Conservation (phyloP, 1,284 basidiomycete genomes). For the Tilletia caries region DNA sequence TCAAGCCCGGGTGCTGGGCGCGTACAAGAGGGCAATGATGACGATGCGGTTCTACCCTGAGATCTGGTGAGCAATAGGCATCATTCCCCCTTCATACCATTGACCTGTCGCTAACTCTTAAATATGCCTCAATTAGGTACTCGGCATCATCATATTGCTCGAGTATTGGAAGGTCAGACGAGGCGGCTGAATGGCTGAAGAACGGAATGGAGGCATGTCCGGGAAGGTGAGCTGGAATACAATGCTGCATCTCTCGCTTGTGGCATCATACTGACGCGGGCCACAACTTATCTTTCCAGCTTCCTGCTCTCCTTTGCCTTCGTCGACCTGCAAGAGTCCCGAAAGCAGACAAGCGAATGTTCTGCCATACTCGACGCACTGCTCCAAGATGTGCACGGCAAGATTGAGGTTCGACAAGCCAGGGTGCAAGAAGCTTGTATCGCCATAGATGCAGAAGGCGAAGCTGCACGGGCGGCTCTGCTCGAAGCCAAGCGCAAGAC, state of each 20-base stretch:
- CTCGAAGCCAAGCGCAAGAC: conserved; percentile 33
- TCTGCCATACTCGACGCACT: conserved; percentile 63
- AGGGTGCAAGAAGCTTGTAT: conserved; percentile 59
- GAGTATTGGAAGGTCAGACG: conserved; percentile 72
- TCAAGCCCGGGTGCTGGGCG: conserved; percentile 70
- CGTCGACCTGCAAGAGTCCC: conserved; percentile 74
- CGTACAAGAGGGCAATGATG: conserved; percentile 81
- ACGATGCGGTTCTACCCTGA: conserved; percentile 92
- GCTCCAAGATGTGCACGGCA: conserved; percentile 66
- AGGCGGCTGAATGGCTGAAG: conserved; percentile 75
- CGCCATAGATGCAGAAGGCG: conserved; percentile 52
- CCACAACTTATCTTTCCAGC: conserved; percentile 56
- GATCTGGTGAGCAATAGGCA: conserved; percentile 73
- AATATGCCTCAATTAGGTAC: too few relatives aligned
- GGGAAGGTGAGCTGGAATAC: conserved; percentile 60
- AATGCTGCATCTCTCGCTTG: background rate
- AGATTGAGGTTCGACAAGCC: conserved; percentile 69
- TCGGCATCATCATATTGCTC: conserved; percentile 81
- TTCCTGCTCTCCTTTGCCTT: conserved; percentile 84
- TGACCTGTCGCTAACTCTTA: too few relatives aligned
- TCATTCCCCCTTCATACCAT: conserved; percentile 12
- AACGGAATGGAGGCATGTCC: conserved; percentile 85
- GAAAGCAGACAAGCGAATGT: conserved; percentile 54
- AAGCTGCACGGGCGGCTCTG: conserved; percentile 24
- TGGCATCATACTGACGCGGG: background rate